Base-by-base conservation (phyloP, 2,329 filamentous ascomycete species). In the Karstenula rhodostoma region DNA sequence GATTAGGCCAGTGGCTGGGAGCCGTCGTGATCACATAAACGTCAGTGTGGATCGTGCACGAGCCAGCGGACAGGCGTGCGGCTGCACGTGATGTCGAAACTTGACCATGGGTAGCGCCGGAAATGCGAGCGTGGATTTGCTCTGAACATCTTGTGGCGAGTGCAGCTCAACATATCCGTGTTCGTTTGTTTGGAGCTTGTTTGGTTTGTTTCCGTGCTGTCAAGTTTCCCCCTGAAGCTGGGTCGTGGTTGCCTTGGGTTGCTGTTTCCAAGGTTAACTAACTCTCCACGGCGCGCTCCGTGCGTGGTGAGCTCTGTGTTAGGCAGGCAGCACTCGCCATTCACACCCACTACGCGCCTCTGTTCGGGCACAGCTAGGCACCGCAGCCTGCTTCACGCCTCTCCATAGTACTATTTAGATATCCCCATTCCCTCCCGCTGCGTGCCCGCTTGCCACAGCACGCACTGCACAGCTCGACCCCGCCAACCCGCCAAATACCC, bases 1-100 rank as follows among this genome's bases (percentile, higher is more conserved):
- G 63, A 66, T 65, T 61, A 66, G 59, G 65, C 68, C 63, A 71
- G 59, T 59, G 58, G 62, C 62, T 63, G 63, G 60, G 23, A 44
- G 51, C 23, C 48, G 60, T 53, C 52, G 43, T 58, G 58, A 59
- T 63, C 56, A 69, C 62, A 33, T 52, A 57, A 58, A 68, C 67
- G 65, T 67, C 67, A 22, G 42, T 67, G 59, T 32, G 40, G 35
- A 15, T 29, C 44, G 42, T 44, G 42, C 42, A 19, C 42, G 40
- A 4, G 40, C 35, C 15, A 40, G 17, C 15, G 13, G 35, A 17
- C 35, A 40, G 3, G 15, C 6, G 17, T 40, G 35, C 13, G 15
- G 7, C 15, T 7, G 5, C 47, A 50, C 52, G 32, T 27, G 25
- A 35, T 23, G 8, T 9, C 8, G 42, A 13, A 40, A n/a, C n/a